These are phyloP conservation scores for Globisporangium megalacanthum DNA, from an alignment of 352 stramenopile species.

Conservation along the genomic window DNA sequence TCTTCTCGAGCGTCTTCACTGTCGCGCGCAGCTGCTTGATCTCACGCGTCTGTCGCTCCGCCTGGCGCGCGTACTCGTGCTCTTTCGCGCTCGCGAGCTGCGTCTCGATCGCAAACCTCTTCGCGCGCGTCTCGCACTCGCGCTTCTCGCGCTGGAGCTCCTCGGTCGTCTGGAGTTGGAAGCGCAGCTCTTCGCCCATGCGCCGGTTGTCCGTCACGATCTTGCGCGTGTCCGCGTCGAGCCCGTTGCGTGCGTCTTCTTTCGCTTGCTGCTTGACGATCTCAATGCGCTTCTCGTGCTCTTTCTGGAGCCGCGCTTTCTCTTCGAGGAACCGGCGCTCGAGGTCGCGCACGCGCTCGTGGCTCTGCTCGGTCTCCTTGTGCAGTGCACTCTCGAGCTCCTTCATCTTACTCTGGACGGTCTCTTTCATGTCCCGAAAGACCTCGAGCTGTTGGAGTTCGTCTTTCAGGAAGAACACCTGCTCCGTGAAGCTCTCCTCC, in stretches of 20 bases:
- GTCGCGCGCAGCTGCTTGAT: conserved; percentile 64
- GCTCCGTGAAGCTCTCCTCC: conserved; percentile 47
- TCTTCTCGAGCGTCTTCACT: conserved; percentile 72
- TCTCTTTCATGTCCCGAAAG: conserved; percentile 69
- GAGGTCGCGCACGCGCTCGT: conserved; percentile 53
- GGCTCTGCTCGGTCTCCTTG: conserved; percentile 37
- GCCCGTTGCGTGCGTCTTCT: conserved; percentile 84
- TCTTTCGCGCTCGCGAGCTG: conserved; percentile 83
- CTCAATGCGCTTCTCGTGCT: conserved; percentile 82
- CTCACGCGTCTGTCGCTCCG: conserved; percentile 69
- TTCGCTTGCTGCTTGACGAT: conserved; percentile 85
- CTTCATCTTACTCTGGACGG: conserved; percentile 44
- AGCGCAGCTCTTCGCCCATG: conserved; percentile 91
- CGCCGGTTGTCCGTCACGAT: conserved; percentile 90
- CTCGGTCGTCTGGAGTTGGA: conserved; percentile 88
- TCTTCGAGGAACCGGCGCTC: conserved; percentile 89
- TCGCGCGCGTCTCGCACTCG: conserved; percentile 52
- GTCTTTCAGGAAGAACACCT: conserved; percentile 58
- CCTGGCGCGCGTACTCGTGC: conserved; percentile 77
- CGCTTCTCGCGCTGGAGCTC: conserved; percentile 85
- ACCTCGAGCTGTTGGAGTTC: conserved; percentile 62
- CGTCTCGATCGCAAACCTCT: conserved; percentile 64
- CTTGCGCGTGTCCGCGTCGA: conserved; percentile 88
- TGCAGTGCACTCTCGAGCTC: conserved; percentile 62
- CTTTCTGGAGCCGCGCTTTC: conserved; percentile 77